A percentile compares a stretch with the other conserved stretches of the same genome.
Conservation (phyloP, 305 asterid genomes). For the Rubia occidens region DNA sequence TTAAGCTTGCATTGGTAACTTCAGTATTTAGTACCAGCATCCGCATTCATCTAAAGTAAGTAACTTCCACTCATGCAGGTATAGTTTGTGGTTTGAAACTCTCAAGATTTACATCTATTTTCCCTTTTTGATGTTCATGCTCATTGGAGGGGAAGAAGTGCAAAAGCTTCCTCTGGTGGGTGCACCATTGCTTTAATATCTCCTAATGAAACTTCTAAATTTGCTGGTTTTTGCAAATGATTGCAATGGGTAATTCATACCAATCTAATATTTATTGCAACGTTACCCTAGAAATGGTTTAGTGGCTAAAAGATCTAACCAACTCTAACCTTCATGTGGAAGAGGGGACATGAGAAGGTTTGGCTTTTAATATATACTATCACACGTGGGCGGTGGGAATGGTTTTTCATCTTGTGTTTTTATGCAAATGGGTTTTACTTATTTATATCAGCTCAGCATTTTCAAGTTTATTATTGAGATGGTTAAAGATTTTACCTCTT, state of each 20-base stretch:
- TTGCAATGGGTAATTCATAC: slow-evolving; percentile 57
- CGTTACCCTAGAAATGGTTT: not conserved
- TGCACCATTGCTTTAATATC: slow-evolving; percentile 86
- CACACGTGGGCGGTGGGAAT: not conserved
- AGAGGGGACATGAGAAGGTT: not conserved
- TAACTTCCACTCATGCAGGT: not conserved
- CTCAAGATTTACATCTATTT: not conserved
- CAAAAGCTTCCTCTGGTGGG: slow-evolving; percentile 89
- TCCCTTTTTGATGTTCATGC: slow-evolving; percentile 60
- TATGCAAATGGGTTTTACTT: not conserved
- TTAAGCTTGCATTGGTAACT: too few relatives aligned
- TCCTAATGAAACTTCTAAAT: slow-evolving; percentile 83
- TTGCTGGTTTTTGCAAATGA: slow-evolving; percentile 79
- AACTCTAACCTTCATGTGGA: not conserved
- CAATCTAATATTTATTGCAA: not conserved
- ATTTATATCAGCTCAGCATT: not conserved
- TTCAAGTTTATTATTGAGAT: slow-evolving; percentile 1
- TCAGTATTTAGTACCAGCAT: slow-evolving; percentile 75
- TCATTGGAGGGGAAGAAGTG: slow-evolving; percentile 98
- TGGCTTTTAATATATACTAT: not conserved
- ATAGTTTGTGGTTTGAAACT: not conserved
- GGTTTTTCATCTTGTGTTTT: too few relatives aligned
- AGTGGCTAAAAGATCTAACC: not conserved
- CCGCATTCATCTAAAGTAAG: slow-evolving; percentile 91
- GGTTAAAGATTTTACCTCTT: slow-evolving; percentile 5